Percentiles rank a stretch among this genome's conserved stretches.
phyloP scores from a whole-genome alignment of 139 green algal genomes.

The Mesostigma viride region DNA sequence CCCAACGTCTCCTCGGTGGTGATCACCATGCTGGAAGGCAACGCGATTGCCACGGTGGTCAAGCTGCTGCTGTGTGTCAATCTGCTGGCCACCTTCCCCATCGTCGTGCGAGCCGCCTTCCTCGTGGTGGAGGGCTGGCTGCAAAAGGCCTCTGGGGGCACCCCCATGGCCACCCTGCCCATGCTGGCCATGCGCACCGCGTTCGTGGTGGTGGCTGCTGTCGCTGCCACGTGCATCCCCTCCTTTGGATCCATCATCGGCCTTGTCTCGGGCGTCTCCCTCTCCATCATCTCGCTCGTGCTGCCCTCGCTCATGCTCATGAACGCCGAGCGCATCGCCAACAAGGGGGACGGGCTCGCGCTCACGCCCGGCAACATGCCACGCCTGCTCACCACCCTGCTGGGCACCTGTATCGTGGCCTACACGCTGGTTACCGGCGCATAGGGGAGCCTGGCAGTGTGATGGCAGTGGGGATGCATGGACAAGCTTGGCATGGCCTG shows the following conservation, averaged over 20 bases:
- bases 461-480: too few relatives aligned
- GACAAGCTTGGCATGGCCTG: too few relatives aligned
- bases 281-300: constrained; percentile 15
- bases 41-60: constrained; percentile 10
- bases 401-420: too few relatives aligned
- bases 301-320: constrained; percentile 29
- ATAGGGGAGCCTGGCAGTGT: too few relatives aligned
- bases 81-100: constrained; percentile 25
- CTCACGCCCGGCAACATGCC: too few relatives aligned
- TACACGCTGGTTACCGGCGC: too few relatives aligned
- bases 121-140: constrained; percentile 13
- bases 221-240: constrained; percentile 15
- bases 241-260: constrained; percentile 30
- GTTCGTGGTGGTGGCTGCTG: constrained; percentile 16
- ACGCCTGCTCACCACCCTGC: too few relatives aligned
- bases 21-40: constrained; percentile 23
- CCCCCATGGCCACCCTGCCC: not conserved
- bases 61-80: constrained; percentile 31
- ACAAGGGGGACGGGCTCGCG: too few relatives aligned
- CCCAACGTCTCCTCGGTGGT: constrained; percentile 21
- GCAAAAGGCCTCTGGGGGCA: not conserved
- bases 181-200: constrained; percentile 15
- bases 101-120: constrained; percentile 24
- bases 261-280: constrained; percentile 30
- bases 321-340: too few relatives aligned